A percentile compares a stretch with the other conserved stretches of the same genome.
phyloP scores from a whole-genome alignment of 345 rosid genomes.

The Rubroshorea leprosula region DNA sequence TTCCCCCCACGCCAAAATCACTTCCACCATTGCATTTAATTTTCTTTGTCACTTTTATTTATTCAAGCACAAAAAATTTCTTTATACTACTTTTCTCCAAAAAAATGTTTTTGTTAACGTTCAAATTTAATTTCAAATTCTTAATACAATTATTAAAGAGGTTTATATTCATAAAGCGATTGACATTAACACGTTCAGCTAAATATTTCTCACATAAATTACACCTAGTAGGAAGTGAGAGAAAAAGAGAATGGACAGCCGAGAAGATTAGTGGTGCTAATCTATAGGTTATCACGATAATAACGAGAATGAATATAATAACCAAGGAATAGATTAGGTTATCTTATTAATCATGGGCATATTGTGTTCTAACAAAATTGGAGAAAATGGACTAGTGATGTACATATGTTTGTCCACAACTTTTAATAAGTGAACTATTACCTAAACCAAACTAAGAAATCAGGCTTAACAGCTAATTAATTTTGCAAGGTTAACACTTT shows the following conservation, averaged over 20 bases:
- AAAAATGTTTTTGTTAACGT: no score
- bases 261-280: slow-evolving; percentile 13
- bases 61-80: not conserved
- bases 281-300: slow-evolving; percentile 15
- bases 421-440: slow-evolving; percentile 13
- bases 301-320: slow-evolving; percentile 5
- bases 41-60: not conserved
- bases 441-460: slow-evolving; percentile 21
- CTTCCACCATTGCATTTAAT: slow-evolving; percentile 13
- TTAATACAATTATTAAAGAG: no score
- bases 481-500: no score
- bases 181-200: no score
- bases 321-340: slow-evolving; percentile 3
- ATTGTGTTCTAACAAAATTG: slow-evolving; percentile 29
- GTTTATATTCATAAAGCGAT: no score
- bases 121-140: no score
- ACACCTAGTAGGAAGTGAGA: no score
- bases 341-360: slow-evolving; percentile 25
- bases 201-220: no score
- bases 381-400: slow-evolving; percentile 20
- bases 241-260: slow-evolving; percentile 12
- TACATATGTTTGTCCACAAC: slow-evolving; percentile 18
- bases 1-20: slow-evolving; percentile 31
- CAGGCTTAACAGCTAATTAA: slow-evolving; percentile 17
- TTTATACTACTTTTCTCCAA: no score